These are phyloP conservation scores for Trametes villosa DNA, from an alignment of 768 basidiomycete species.

Conservation along the genomic window DNA sequence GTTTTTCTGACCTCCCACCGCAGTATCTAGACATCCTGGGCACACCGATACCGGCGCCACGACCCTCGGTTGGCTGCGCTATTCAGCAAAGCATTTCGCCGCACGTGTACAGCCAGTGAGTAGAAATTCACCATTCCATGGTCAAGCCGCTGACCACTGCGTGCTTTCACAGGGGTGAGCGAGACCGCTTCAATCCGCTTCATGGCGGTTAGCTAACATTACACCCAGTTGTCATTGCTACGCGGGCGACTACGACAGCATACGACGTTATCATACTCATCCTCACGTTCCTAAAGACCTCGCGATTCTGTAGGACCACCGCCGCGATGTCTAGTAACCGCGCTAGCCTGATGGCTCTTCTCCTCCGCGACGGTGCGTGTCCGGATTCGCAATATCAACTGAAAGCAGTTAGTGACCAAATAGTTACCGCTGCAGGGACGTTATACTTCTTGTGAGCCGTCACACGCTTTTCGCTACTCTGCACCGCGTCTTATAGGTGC, in stretches of 20 bases:
- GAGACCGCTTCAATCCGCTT: neutral
- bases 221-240: constrained; percentile 17
- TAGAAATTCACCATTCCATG: no score
- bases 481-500: neutral
- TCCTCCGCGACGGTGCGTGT: constrained; percentile 24
- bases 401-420: neutral
- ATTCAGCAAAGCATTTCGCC: neutral
- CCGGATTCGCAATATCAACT: neutral
- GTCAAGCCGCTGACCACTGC: neutral
- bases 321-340: neutral
- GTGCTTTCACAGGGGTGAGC: neutral
- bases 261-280: constrained; percentile 21
- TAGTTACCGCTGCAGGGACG: neutral
- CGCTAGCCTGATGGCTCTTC: constrained; percentile 4
- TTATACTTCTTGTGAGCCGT: constrained; percentile 6
- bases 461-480: neutral
- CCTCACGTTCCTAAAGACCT: constrained; percentile 20
- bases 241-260: constrained; percentile 16
- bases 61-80: constrained; percentile 25
- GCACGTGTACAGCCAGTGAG: constrained; percentile 19
- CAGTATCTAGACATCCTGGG: constrained; percentile 16
- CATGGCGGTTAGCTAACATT: neutral
- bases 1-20: neutral
- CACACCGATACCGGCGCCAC: constrained; percentile 14
- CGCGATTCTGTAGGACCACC: neutral